Percentiles rank a stretch among this genome's conserved stretches.
These are phyloP conservation scores for Eutypa lata DNA, from an alignment of 2,329 filamentous ascomycete genomes.

Conservation along the genomic window DNA sequence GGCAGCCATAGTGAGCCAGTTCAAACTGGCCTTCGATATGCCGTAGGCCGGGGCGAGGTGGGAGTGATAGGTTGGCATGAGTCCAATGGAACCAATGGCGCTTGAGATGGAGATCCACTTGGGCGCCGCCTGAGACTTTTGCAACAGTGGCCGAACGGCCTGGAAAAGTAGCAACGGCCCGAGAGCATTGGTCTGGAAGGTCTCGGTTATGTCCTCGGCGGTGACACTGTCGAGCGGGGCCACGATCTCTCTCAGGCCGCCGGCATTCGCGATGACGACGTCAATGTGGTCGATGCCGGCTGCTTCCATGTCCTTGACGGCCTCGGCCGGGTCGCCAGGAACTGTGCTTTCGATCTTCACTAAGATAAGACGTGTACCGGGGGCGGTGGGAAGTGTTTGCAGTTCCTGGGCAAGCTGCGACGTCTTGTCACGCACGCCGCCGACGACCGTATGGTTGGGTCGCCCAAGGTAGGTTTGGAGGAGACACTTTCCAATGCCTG, in stretches of 20 bases:
- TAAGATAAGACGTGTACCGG: constrained; percentile 26
- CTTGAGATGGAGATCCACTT: constrained; percentile 31
- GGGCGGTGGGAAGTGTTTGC: constrained; percentile 17
- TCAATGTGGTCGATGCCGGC: constrained; percentile 30
- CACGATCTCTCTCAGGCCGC: constrained; percentile 19
- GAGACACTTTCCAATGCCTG: not conserved
- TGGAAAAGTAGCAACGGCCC: constrained; percentile 30
- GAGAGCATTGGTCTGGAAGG: constrained; percentile 26
- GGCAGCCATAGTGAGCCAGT: constrained; percentile 18
- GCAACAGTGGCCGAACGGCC: constrained; percentile 27
- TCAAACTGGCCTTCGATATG: constrained; percentile 27
- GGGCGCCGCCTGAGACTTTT: constrained; percentile 23
- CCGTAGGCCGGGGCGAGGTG: constrained; percentile 23
- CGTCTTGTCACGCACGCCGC: not conserved
- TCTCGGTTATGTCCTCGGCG: constrained; percentile 19
- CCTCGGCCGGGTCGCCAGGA: constrained; percentile 22
- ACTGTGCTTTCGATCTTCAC: constrained; percentile 28
- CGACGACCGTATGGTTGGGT: not conserved
- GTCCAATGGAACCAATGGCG: constrained; percentile 20
- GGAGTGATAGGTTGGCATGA: constrained; percentile 12
- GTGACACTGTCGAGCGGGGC: constrained; percentile 28
- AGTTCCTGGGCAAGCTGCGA: constrained; percentile 22
- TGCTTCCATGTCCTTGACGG: constrained; percentile 20
- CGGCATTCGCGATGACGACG: constrained; percentile 36
- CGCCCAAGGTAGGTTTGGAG: not conserved